These are phyloP conservation scores for Prunus padus DNA, from an alignment of 306 rosid genomes.

Conservation along the genomic window DNA sequence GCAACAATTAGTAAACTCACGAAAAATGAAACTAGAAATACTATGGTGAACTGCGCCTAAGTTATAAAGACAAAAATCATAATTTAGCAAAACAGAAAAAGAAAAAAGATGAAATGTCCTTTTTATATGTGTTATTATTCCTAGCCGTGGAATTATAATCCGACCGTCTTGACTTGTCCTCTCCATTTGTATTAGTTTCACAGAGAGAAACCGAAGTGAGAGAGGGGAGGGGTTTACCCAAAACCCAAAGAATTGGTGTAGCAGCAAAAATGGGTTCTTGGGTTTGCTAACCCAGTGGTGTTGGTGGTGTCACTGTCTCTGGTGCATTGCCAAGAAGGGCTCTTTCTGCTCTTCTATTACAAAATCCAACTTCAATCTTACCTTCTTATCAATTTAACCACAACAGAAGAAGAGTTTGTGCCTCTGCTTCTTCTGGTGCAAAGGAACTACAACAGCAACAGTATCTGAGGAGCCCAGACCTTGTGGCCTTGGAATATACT, in stretches of 20 bases:
- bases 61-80: too few species aligned
- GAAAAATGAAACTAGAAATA: too few species aligned
- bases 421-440: conserved; percentile 25
- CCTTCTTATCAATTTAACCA: conserved; percentile 7
- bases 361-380: neutral
- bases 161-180: neutral
- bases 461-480: conserved; percentile 50
- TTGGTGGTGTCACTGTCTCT: neutral
- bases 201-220: neutral
- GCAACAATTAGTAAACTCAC: too few species aligned
- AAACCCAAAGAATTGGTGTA: neutral
- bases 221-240: neutral
- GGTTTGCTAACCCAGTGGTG: conserved; percentile 22
- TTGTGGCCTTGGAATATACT: conserved; percentile 75
- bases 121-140: too few species aligned
- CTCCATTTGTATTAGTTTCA: neutral
- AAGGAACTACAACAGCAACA: conserved; percentile 7
- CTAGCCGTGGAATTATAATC: neutral
- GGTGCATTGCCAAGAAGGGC: conserved; percentile 11
- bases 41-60: too few species aligned
- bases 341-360: neutral
- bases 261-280: conserved; percentile 24
- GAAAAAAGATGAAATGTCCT: too few species aligned
- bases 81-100: too few species aligned
- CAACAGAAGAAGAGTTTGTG: conserved; percentile 11